Evolutionary conservation across 805 yeast species (phyloP).

Genomic region (Scheffersomyces coipomensis): DNA sequence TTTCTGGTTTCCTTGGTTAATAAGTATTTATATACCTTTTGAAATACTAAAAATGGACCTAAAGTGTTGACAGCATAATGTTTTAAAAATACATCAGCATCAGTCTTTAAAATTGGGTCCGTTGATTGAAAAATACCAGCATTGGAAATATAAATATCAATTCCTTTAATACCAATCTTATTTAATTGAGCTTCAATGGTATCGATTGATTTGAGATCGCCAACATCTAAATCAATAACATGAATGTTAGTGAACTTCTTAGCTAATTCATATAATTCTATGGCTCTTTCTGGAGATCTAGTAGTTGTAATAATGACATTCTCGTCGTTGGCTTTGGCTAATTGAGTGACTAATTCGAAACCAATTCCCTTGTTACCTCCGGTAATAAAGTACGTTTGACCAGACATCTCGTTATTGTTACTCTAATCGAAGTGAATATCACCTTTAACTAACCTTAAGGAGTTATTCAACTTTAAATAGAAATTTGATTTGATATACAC

Average conservation of each 20-base stretch:
- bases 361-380: slow-evolving; percentile 48
- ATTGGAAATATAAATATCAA: slow-evolving; percentile 34
- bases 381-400: slow-evolving; percentile 15
- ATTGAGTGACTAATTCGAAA: slow-evolving; percentile 22
- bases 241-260: slow-evolving; percentile 8
- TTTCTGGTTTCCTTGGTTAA: background rate
- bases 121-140: slow-evolving; percentile 18
- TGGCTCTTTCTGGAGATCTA: slow-evolving; percentile 27
- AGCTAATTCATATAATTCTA: slow-evolving; percentile 9
- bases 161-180: slow-evolving; percentile 22
- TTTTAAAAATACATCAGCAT: background rate
- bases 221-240: slow-evolving; percentile 10
- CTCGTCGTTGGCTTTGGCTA: slow-evolving; percentile 17
- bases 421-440: no score
- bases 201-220: slow-evolving; percentile 14
- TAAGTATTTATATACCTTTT: background rate
- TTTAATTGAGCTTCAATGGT: slow-evolving; percentile 11
- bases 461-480: no score
- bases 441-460: no score
- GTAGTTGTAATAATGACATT: slow-evolving; percentile 39
- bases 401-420: no score
- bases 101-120: background rate
- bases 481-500: no score
- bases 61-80: background rate
- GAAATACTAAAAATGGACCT: background rate